Base-by-base conservation (phyloP, 768 basidiomycete genomes). In the Leccinum incarnatum region DNA sequence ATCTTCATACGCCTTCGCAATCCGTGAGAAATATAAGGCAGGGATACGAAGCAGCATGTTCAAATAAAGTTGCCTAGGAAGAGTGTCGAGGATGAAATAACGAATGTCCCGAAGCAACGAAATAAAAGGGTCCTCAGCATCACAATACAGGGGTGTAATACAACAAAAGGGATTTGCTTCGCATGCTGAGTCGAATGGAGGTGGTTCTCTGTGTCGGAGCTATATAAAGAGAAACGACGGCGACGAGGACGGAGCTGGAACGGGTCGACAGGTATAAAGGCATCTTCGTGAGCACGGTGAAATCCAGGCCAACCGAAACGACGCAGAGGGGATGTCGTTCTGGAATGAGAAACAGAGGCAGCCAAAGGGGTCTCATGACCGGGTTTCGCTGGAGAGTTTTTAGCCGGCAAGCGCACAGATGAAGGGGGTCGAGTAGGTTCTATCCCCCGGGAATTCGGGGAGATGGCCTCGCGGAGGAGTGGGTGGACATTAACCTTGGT, bases 1-100 rank as follows among this genome's bases (percentile, higher is more conserved):
- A 57, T 90, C 88, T 63, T 87, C 82, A 62, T 91, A 91, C 27
- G 92, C 82, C 51, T 83, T 80, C 3, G 88, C 82, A 23, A 93
- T 91, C 3, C 91, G 85, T 3, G 86, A 82, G 71, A 91, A 93
- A 67, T 93, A 93, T 65, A 91, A 76, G 0, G 87, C 81, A 2
- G 91, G 91, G n/a, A 93, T 79, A 15, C 85, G 81, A 17, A 92
- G 78, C 8, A 92, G 81, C 27, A 74, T 46, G 49, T 74, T 70
- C 47, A 81, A 70, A 63, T 83, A 83, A 0, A 72, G 27, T 61
- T 80, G 78, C 23, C 80, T 73, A 0, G 79, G 76, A 15, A 82
- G 42, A 2, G 73, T 76, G 45, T 78, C 77, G n/a, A 68, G 34
- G 21, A 67, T 25, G 50, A 76, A 70, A 62, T 72, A 59, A 32